Evolutionary conservation across 1,139 yeast genomes (phyloP), one percentile per base, ranked within the genome.

Genomic region (Scheffersomyces titani): DNA sequence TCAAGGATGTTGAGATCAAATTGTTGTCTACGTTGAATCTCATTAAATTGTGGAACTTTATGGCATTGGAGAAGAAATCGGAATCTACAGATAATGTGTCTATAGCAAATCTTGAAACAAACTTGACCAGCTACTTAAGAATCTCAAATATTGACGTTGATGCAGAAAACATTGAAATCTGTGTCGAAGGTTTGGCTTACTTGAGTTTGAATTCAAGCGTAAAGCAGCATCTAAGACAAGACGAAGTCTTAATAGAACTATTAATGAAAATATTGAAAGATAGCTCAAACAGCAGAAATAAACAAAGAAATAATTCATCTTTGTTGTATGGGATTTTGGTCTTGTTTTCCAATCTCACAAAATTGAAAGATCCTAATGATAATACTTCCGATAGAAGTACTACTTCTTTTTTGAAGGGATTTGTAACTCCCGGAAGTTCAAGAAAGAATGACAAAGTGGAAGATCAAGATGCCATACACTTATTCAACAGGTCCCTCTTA

Each of bases 131-230:
- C 24, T 46, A 46, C 49, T 46, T 46, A 16, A 19, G 49, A 46
- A 22, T 19, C n/a, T 20, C 49, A 4, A 20, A 19, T 18, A 22
- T 19, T 9, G 22, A 19, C 7, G 22, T 19, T n/a, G 22, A 46
- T 22, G 20, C 22, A 9, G 16, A 6, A 20, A 46, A 46, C 22
- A 20, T 46, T 20, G 49, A 46, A 20, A n/a, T 50, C 6, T 50
- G 52, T 36, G 21, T 81, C 24, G 87, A 83, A 66, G 82, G 83
- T 0, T 63, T 83, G 51, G 83, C 86, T 18, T 82, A 80, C 56
- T 63, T 83, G 22, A 74, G 83, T 1, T 69, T 82, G 46, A 78
- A 75, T 54, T 61, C 71, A 20, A 59, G 68, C 9, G 65, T 78
- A 3, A 74, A 76, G 55, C 64, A 68, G 13, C 51, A 54, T 19